Base-by-base conservation (phyloP, 2,329 filamentous ascomycete species). In the Xylaria arbuscula region DNA sequence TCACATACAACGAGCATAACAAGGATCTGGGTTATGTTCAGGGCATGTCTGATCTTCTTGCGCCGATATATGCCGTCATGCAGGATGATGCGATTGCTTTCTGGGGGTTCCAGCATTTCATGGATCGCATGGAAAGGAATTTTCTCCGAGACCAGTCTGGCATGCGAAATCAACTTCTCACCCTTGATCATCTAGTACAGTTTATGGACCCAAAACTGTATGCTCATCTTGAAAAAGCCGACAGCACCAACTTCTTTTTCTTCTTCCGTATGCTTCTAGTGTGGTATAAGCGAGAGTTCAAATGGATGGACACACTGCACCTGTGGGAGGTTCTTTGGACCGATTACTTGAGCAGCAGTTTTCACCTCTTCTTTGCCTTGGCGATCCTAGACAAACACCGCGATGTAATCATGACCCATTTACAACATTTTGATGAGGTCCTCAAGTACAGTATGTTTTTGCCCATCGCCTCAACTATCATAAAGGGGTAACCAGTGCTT, bases 241-340 rank as follows among this genome's bases (percentile, higher is more conserved):
- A 99, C 76, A 97, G 92, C 76, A 99, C 96, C 28, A 99, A 99
- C 80, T 99, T 99, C 81, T 99, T 99, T 82, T 99, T 99, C 84
- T 98, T 99, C 85, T 99, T 98, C 88, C 92, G 96, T 68, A 98
- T 98, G 96, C 86, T 99, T 40, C 86, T 99, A 1, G 96, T 99
- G 10, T 99, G 96, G 96, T 99, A 96, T 81, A 99, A 99, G 84
- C 91, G 96, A 56, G 96, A 99, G 80, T 99, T 99, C 75, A 87
- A 89, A 73, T 99, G 95, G 93, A 80, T 87, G 56, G 94, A 98
- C 76, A 89, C 97, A 11, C 83, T 98, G 40, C 88, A 92, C 19
- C 83, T 99, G 3, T 99, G 96, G 96, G 96, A 99, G 80, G 86
- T 88, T 0, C 83, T 98, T 2, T 99, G 97, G 96, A 98, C 96